These are phyloP conservation scores for Amaranthus cruentus DNA, from an alignment of 148 eudicot genomes.

Conservation along the genomic window DNA sequence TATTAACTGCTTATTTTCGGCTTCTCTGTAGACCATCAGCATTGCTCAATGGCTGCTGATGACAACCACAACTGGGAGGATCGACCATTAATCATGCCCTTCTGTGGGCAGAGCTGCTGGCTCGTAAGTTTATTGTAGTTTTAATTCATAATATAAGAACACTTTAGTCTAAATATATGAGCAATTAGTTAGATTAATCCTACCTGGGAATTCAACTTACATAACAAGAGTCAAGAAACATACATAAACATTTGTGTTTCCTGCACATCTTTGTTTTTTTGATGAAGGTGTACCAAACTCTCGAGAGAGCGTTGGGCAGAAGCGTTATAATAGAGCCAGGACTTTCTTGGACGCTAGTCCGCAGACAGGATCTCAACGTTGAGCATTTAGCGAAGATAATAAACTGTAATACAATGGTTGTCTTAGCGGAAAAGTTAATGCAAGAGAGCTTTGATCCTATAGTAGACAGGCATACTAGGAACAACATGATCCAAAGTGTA, in stretches of 20 bases:
- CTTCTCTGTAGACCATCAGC: slow-evolving; percentile 18
- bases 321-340: slow-evolving; percentile 14
- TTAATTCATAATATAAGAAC: too few relatives aligned
- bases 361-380: slow-evolving; percentile 19
- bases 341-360: slow-evolving; percentile 44
- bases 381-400: slow-evolving; percentile 18
- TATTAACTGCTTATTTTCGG: not conserved
- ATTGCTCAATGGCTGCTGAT: not conserved
- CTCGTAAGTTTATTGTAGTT: slow-evolving; percentile 7
- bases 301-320: slow-evolving; percentile 33
- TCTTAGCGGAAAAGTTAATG: slow-evolving; percentile 37
- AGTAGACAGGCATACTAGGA: slow-evolving; percentile 36
- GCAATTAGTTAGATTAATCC: too few relatives aligned
- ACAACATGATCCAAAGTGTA: slow-evolving; percentile 35
- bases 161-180: not conserved
- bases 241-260: not conserved
- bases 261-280: not conserved
- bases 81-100: slow-evolving; percentile 5
- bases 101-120: slow-evolving; percentile 24
- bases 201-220: not conserved
- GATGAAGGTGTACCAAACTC: slow-evolving; percentile 33
- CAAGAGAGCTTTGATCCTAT: slow-evolving; percentile 39
- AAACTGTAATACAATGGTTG: slow-evolving; percentile 43
- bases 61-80: not conserved
- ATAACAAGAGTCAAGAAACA: not conserved